Base-by-base conservation (phyloP, 2,329 filamentous ascomycete genomes). In the Fusarium hostae region DNA sequence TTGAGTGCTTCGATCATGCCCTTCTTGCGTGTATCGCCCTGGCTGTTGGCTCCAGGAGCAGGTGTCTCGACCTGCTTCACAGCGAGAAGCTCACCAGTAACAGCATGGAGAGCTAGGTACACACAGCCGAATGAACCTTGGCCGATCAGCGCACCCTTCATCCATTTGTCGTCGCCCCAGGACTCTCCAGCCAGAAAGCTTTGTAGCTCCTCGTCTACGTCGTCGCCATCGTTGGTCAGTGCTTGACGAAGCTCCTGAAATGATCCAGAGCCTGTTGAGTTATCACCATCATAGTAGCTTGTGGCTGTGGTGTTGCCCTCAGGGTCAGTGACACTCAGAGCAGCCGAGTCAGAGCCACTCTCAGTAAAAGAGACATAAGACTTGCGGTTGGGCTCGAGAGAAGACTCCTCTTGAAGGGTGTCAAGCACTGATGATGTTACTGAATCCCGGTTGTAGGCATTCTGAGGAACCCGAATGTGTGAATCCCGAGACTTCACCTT, bases 61-160 rank as follows among this genome's bases (percentile, higher is more conserved):
- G 95, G 95, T 61, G 97, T 89, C 82, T 98, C 94, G 57, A 99
- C 96, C 82, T 99, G 96, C 85, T 99, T 99, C 66, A 99, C 96
- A 26, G 96, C 96, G 85, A 99, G 94, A 45, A 99, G 91, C 83
- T 98, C 96, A 78, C 95, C 96, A 22, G 96, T 99, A 59, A 99
- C 92, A 55, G 96, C 94, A 80, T 99, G 96, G 35, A 99, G 87
- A 30, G 96, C 96, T 52, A 99, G 88, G 82, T 97, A 99, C 58
- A 99, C 96, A 75, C 92, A 95, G 77, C 96, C 96, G 78, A 99
- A 99, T 8, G 95, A 98, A 70, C 96, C 96, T 82, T 98, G 94
- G 35, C 96, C 96, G 74, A 99, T 99, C 70, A 98, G 86, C 35
- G 95, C 95, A 78, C 96, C 96, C 85, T 98, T 98, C 94, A 99